phyloP scores from a whole-genome alignment of 2,329 filamentous ascomycete genomes.

The Aspergillus eucalypticola region DNA sequence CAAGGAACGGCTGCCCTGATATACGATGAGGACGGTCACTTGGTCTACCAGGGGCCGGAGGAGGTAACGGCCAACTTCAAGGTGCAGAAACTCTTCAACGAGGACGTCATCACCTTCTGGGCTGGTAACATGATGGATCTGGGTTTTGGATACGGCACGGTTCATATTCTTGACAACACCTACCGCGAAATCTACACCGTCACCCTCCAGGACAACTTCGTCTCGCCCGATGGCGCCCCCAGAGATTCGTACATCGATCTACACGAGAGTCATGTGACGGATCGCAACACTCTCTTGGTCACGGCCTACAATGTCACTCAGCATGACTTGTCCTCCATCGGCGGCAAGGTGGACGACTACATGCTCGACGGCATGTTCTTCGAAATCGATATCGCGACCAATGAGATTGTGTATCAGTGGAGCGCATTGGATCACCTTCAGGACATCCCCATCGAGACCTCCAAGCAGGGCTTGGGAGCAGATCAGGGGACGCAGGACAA shows the following conservation, averaged over 20 bases:
- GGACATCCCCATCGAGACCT: conserved; percentile 30
- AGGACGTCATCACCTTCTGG: conserved; percentile 41
- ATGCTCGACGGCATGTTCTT: conserved; percentile 37
- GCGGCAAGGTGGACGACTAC: conserved; percentile 32
- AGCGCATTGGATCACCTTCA: conserved; percentile 36
- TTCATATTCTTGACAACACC: conserved; percentile 36
- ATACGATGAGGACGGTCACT: conserved; percentile 36
- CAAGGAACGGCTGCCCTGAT: conserved; percentile 37
- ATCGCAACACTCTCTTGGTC: conserved; percentile 36
- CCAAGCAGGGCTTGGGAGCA: conserved; percentile 26
- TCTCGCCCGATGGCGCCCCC: conserved; percentile 22
- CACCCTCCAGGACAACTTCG: conserved; percentile 27
- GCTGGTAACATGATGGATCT: conserved; percentile 30
- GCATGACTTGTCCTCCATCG: conserved; percentile 32
- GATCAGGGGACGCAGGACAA: conserved; percentile 21
- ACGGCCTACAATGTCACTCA: conserved; percentile 40
- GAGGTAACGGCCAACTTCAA: conserved; percentile 37
- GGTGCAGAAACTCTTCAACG: conserved; percentile 35
- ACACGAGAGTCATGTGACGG: conserved; percentile 37
- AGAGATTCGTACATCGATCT: conserved; percentile 36
- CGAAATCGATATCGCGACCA: conserved; percentile 38
- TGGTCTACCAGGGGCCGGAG: conserved; percentile 39
- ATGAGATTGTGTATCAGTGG: conserved; percentile 36
- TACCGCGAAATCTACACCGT: conserved; percentile 38
- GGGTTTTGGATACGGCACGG: conserved; percentile 32